Base-by-base conservation (phyloP, 2,329 filamentous ascomycete genomes). In the Pseudogymnoascus sp. region DNA sequence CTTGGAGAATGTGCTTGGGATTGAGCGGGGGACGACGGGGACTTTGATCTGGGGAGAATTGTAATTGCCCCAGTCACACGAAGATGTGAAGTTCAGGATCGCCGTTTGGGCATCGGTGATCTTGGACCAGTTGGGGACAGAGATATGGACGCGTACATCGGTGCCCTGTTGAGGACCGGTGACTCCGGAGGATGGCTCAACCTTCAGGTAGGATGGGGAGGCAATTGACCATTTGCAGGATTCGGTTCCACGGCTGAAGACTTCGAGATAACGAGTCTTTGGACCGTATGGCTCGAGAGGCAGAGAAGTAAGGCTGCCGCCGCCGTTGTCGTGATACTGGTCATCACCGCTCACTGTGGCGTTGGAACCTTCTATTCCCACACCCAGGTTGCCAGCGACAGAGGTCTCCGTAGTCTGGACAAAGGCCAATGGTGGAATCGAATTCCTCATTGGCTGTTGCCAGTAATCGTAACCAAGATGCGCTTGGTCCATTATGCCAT, bases 381-480 rank as follows among this genome's bases (percentile, higher is more conserved):
- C 75, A 20, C 85, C 84, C 61, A 90, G 75, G 60, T 85, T 78
- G 6, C 87, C 87, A 0, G 82, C 79, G 5, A 88, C 74, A 4
- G 81, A 80, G 11, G 78, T 78, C 59, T 86, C 82, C 1, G 77
- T 73, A 2, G 76, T 77, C 69, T 86, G 82, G 1, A 86, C 81
- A 65, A 82, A 86, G 4, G 78, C 74, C 64, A 88, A 76, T 6
- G 81, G 79, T 0, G 86, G 85, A 1, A 87, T 78, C 0, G 80
- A 80, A 68, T 90, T 87, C 34, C 85, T 77, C 86, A 89, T 89
- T 1, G 87, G 85, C 69, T 89, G 86, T 72, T 90, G 87, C 86
- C 86, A 82, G 70, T 78, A 78, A 61, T 81, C 74, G 54, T 80
- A 83, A 18, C 80, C 79, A 7, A 83, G 71, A 65, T 83, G 81